Evolutionary conservation across 352 stramenopile genomes (phyloP).

Genomic region (Thraustochytrium sp.): DNA sequence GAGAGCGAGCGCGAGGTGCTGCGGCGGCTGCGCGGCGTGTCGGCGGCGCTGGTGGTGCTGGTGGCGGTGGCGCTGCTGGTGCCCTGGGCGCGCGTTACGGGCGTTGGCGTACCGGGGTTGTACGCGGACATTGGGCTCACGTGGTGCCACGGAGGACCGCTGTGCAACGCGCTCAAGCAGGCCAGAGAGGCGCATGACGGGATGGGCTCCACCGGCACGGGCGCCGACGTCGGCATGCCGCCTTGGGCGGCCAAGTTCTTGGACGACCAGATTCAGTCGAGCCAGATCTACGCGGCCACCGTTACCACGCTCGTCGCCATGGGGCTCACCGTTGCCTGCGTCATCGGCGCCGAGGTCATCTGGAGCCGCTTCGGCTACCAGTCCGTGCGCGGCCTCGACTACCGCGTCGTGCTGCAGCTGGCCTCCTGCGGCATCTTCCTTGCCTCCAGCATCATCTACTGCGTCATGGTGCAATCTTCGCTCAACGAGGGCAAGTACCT

Average conservation of each 20-base stretch:
- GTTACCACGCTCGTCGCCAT: neutral
- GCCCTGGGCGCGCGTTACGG: neutral
- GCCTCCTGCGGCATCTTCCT: slow-evolving; percentile 7
- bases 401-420: neutral
- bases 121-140: slow-evolving; percentile 5
- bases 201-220: too few species aligned
- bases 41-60: neutral
- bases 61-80: neutral
- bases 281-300: neutral
- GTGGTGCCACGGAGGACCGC: neutral
- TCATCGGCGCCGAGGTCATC: neutral
- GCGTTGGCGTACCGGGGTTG: neutral
- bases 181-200: neutral
- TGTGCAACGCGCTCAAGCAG: neutral
- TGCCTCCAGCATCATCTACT: neutral
- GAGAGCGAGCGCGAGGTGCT: neutral
- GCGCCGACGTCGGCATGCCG: neutral
- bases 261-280: neutral
- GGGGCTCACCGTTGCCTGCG: neutral
- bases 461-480: neutral
- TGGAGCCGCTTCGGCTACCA: slow-evolving; percentile 17
- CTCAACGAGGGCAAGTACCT: neutral
- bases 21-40: neutral
- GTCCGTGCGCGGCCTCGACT: neutral
- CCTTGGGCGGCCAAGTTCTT: neutral